phyloP scores from a whole-genome alignment of 169 alveolate species.

The Plasmodium knowlesi region DNA sequence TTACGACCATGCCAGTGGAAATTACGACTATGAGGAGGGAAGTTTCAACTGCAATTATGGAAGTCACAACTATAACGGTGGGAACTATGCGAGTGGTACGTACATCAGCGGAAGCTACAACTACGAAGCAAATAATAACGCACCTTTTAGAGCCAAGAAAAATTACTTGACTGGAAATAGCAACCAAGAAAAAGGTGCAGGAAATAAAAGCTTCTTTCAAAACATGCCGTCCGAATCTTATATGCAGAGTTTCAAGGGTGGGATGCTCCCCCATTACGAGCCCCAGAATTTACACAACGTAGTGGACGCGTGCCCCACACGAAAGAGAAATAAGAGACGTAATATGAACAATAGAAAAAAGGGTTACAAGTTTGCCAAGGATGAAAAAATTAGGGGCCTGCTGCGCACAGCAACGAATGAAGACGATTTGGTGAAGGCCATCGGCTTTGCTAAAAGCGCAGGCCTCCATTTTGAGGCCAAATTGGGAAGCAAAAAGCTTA shows the following conservation, averaged over 20 bases:
- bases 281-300: neutral
- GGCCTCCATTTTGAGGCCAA: conserved; percentile 70
- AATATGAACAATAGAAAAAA: conserved; percentile 43
- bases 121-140: conserved; percentile 4
- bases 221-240: neutral
- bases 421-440: conserved; percentile 62
- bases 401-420: conserved; percentile 67
- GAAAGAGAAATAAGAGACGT: conserved; percentile 13
- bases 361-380: conserved; percentile 51
- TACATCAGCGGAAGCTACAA: neutral
- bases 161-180: neutral
- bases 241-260: conserved; percentile 7
- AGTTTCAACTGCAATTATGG: neutral
- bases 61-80: neutral
- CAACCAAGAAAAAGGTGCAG: neutral
- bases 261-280: neutral
- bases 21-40: neutral
- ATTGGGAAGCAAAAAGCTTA: conserved; percentile 55
- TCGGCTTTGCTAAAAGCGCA: conserved; percentile 64
- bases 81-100: neutral
- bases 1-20: neutral
- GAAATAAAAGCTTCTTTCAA: neutral
- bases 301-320: neutral
- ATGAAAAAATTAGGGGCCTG: conserved; percentile 55
- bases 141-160: neutral